Evolutionary conservation across 1,284 basidiomycete genomes (phyloP), one percentile per base, ranked within the genome.

Genomic region (Marasmius oreades): DNA sequence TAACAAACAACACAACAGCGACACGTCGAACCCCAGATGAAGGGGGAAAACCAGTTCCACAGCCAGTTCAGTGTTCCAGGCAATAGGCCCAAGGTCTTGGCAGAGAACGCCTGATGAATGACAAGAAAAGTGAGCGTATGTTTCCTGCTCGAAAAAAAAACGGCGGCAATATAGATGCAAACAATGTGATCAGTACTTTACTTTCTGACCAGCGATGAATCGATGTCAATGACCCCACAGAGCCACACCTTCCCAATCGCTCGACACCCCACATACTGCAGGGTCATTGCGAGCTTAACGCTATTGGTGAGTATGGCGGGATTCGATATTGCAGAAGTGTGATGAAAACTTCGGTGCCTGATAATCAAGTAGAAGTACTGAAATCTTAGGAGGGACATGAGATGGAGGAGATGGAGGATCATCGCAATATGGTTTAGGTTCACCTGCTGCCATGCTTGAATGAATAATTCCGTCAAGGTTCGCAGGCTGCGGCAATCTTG

Each of bases 11-110:
- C 71, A 69, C 84, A 86, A 66, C 80, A 78, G 56, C 78, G 68
- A 70, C 88, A 91, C 18, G 84, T 86, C 52, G 84, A 77, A 55
- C 90, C 90, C 92, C 93, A 94, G 70, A 95, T 79, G 79, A 93
- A 95, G n/a, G n/a, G n/a, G n/a, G 85, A 95, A 95, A 65, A 95
- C 92, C 84, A 86, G 67, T 86, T 85, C 79, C 80, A 85, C 46
- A 86, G 72, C 88, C 89, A 90, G 76, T 90, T 89, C 84, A 68
- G 91, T 77, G 63, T 92, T 86, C 88, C 88, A 92, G 2, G 85
- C 82, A 61, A 88, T 81, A 43, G 88, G 87, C 89, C 89, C 89
- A 89, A 91, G 1, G 88, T 90, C 24, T 84, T 79, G 16, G 88
- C 88, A 69, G 90, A 91, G 75, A 83, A 87, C 44, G 85, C 77